Conservation (phyloP, 1,284 basidiomycete species). For the Ganoderma sinense region DNA sequence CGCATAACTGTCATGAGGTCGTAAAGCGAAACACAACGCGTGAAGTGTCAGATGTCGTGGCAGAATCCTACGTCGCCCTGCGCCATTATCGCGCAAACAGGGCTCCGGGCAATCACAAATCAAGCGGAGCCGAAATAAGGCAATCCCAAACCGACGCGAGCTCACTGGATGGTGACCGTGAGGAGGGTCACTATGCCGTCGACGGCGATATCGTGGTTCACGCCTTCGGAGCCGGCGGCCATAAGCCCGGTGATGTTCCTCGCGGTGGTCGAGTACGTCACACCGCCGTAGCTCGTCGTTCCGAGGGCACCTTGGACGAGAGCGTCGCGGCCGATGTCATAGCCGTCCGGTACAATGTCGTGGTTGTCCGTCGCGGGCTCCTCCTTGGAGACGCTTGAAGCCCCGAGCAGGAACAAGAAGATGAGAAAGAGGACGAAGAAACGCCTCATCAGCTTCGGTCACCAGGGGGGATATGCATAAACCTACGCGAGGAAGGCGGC, state of each 20-base stretch:
- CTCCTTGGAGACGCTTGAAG: slow-evolving; percentile 64
- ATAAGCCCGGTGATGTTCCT: slow-evolving; percentile 59
- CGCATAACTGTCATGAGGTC: background rate
- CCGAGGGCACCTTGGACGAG: slow-evolving; percentile 56
- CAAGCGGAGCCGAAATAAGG: background rate
- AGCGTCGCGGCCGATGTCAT: slow-evolving; percentile 56
- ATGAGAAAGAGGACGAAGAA: background rate
- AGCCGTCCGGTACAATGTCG: slow-evolving; percentile 60
- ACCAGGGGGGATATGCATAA: background rate
- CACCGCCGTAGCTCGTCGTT: slow-evolving; percentile 47
- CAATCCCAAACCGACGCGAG: background rate
- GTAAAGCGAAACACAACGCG: background rate
- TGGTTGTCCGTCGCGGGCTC: slow-evolving; percentile 56
- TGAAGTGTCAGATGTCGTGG: slow-evolving; percentile 6
- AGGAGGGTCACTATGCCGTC: slow-evolving; percentile 56
- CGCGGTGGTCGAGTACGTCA: slow-evolving; percentile 58
- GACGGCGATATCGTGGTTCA: slow-evolving; percentile 56
- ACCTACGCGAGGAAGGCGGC: slow-evolving; percentile 77
- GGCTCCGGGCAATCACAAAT: background rate
- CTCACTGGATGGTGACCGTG: slow-evolving; percentile 49
- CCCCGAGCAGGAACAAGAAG: background rate
- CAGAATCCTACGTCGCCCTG: background rate
- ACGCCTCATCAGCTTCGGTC: background rate
- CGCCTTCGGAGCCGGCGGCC: slow-evolving; percentile 55
- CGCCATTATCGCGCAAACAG: background rate